phyloP scores from a whole-genome alignment of 208 protist species.

The Wallacemonas sp. region DNA sequence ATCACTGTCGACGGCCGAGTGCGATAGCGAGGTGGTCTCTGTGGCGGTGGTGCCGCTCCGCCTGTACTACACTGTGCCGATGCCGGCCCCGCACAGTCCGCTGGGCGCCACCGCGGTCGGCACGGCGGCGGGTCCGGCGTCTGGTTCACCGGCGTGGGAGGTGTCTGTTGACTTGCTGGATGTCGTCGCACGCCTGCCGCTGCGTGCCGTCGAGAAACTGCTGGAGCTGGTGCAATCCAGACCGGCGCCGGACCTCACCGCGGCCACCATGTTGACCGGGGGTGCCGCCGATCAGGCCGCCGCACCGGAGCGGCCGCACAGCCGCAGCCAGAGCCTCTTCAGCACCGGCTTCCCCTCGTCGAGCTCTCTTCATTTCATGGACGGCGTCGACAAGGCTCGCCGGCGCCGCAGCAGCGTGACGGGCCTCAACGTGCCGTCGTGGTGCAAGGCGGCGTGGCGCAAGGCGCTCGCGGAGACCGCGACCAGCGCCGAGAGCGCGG shows the following conservation, averaged over 20 bases:
- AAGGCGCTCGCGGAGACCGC: constrained; percentile 3
- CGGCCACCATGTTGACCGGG: not conserved
- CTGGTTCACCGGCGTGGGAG: not conserved
- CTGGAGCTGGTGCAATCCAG: constrained; percentile 1
- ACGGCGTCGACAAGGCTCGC: not conserved
- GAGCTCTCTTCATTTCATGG: too few relatives aligned
- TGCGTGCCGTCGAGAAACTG: not conserved
- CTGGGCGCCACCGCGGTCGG: too few relatives aligned
- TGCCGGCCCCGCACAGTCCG: not conserved
- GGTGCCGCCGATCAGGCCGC: not conserved
- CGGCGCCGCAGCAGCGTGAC: not conserved
- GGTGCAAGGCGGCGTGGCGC: constrained; percentile 19
- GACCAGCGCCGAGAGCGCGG: not conserved
- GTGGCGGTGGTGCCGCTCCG: constrained; percentile 1
- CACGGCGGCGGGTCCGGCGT: not conserved
- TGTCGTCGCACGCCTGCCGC: constrained; percentile 10
- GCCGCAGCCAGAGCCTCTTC: constrained; percentile 7
- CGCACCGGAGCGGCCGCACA: not conserved
- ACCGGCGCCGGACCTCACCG: not conserved
- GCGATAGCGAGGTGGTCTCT: not conserved
- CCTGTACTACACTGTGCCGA: not conserved
- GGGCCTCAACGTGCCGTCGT: not conserved
- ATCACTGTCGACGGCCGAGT: not conserved
- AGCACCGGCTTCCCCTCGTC: not conserved
- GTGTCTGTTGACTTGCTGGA: constrained; percentile 13